phyloP scores from a whole-genome alignment of 257 asterid species.

The Jacaranda mimosifolia region DNA sequence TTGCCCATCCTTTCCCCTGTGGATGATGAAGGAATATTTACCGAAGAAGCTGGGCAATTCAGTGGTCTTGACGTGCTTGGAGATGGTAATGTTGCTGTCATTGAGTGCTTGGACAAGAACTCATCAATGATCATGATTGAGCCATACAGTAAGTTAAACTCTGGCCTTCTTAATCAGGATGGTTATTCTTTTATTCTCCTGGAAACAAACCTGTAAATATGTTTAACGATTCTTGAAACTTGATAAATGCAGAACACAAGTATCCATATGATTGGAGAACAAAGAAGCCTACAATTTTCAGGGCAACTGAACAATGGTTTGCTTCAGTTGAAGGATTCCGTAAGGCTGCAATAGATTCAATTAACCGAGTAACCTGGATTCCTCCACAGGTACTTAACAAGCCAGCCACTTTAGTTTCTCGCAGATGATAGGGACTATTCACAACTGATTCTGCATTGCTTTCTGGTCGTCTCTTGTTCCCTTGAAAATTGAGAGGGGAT shows the following conservation, averaged over 20 bases:
- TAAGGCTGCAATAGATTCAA: conserved; percentile 86
- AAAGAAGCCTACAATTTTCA: conserved; percentile 94
- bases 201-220: conserved; percentile 19
- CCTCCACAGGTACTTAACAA: conserved; percentile 79
- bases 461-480: background rate
- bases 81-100: conserved; percentile 82
- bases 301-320: conserved; percentile 99
- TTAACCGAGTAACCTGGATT: conserved; percentile 80
- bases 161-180: conserved; percentile 12
- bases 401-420: conserved; percentile 2
- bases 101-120: conserved; percentile 77
- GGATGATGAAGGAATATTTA: conserved; percentile 88
- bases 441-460: too few species aligned
- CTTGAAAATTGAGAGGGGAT: conserved; percentile 1
- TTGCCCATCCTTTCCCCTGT: conserved; percentile 91
- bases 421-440: too few species aligned
- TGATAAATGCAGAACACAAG: conserved; percentile 80
- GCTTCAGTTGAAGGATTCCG: conserved; percentile 99
- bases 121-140: conserved; percentile 85
- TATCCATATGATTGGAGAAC: conserved; percentile 99
- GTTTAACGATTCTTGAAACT: conserved; percentile 30
- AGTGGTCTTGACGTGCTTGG: conserved; percentile 92
- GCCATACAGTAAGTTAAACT: conserved; percentile 84
- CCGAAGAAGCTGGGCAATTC: conserved; percentile 95
- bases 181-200: conserved; percentile 7